Base-by-base conservation (phyloP, 371 early-diverging fungal species). In the Batrachochytrium dendrobatidis region DNA sequence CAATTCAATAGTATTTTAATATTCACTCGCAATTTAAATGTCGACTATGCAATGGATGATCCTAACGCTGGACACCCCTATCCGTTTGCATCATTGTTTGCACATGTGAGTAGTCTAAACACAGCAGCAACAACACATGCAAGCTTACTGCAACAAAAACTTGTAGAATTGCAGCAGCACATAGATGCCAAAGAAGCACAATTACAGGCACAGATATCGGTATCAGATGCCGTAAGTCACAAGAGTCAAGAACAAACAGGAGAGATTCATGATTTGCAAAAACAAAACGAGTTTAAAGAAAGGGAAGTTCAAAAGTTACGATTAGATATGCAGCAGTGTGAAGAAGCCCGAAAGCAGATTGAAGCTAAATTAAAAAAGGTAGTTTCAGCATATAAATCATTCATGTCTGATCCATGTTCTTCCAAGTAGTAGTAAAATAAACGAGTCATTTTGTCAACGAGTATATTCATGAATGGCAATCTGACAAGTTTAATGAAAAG, bases 1-100 rank as follows among this genome's bases (percentile, higher is more conserved):
- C 67, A 70, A 44, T 65, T 55, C 53, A 50, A 61, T 20, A 51
- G 31, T 20, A 45, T 67, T 25, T 15, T 45, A 10, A 30, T 46
- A 18, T 33, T 63, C 54, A 20, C 29, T 4, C 20, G 8, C 35
- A 22, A 31, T 12, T 34, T 6, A 45, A 35, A 8, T 57, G 12
- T 18, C 31, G 25, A 22, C 8, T 5, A 17, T n/a, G 46, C 58
- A 56, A 55, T 26, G 26, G 44, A 17, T 7, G 34, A 18, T 17
- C 1, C 6, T 5, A 3, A 0, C 4, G 12, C 12, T 28, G 55
- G 35, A 28, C 67, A 66, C 33, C 62, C 67, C 2, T 59, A 34
- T 22, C 51, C 63, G 4, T 66, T 64, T 53, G 39, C 24, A 17
- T 20, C 30, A 15, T 35, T 39, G 29, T 64, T 60, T 35, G 26